Conservation (phyloP, 1,139 yeast genomes). For the Protomyces inundatus region DNA sequence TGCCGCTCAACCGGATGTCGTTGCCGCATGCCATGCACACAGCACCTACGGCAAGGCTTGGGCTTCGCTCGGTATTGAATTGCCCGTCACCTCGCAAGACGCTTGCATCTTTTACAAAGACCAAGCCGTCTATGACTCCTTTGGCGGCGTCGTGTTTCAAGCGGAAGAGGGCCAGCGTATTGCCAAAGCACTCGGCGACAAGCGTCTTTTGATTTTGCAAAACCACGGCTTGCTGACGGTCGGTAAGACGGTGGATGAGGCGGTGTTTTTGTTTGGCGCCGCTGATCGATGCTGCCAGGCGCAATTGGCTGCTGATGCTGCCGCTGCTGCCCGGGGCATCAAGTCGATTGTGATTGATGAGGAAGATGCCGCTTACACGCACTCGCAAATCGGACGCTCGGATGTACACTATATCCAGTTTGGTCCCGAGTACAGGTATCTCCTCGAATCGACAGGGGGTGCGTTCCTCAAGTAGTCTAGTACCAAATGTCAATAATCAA, state of each 20-base stretch:
- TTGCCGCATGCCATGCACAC: constrained; percentile 80
- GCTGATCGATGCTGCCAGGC: constrained; percentile 66
- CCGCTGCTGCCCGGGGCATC: constrained; percentile 40
- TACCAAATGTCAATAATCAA: too few species aligned
- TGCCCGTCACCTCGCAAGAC: constrained; percentile 79
- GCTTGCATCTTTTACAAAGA: constrained; percentile 61
- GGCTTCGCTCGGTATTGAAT: constrained; percentile 62
- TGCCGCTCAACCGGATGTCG: constrained; percentile 68
- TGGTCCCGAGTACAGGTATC: constrained; percentile 54
- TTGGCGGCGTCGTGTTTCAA: constrained; percentile 78
- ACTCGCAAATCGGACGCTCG: constrained; percentile 56
- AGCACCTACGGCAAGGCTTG: constrained; percentile 71
- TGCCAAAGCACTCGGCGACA: constrained; percentile 59
- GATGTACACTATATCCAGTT: constrained; percentile 67
- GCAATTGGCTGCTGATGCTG: constrained; percentile 63
- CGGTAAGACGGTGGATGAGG: constrained; percentile 75
- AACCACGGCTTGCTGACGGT: constrained; percentile 78
- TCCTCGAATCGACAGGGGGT: constrained; percentile 14
- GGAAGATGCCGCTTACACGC: constrained; percentile 66
- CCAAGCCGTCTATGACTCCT: constrained; percentile 61
- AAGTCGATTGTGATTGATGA: constrained; percentile 47
- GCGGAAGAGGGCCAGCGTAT: constrained; percentile 64
- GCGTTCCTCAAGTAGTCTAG: constrained; percentile 6
- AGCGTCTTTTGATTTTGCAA: constrained; percentile 60
- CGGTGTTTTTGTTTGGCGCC: constrained; percentile 64